Evolutionary conservation across 495 filamentous ascomycete species (phyloP), one percentile per base, ranked within the genome.

Genomic region (Chaetomium cochliodes): DNA sequence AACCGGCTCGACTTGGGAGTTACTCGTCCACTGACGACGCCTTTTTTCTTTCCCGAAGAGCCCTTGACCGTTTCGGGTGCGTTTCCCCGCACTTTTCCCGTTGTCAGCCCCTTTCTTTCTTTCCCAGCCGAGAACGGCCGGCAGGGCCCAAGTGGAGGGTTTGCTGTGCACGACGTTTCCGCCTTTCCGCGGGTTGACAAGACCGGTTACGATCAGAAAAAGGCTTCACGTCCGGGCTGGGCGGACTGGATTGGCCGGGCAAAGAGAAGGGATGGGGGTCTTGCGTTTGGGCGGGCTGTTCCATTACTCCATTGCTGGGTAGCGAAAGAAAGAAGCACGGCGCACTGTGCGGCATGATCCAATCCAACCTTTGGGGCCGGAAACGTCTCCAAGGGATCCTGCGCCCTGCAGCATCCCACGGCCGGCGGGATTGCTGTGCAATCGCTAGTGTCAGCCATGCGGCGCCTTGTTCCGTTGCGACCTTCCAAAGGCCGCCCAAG

Each of bases 341-440:
- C 55, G 55, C 55, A 58, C 64, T 66, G 59, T 62, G 64, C 64
- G 59, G 59, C 54, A 66, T 58, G 64, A 66, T 62, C 33, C 33
- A 37, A 37, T 57, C 47, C 64, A 66, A 66, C 53, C 62, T 6
- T 59, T 58, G 41, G 58, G 53, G 18, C 26, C 46, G 58, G 26
- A 66, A 66, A 66, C 64, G 58, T 58, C 51, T 42, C 18, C 2
- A 12, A 7, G 20, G 25, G 47, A 51, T 58, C 42, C 46, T 62
- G 33, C 59, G 44, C 57, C 58, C 51, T 49, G 25, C 13, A 33
- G 42, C 58, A 28, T 25, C 5, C 46, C n/a, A 41, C 59, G 20
- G 28, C 18, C 23, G 26, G 58, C 16, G 46, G 46, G 46, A 50
- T 50, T 50, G n/a, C 28, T 52, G 47, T 25, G 28, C 9, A 28